These are phyloP conservation scores for Candida jianshihensis DNA, from an alignment of 805 yeast genomes.

Conservation along the genomic window DNA sequence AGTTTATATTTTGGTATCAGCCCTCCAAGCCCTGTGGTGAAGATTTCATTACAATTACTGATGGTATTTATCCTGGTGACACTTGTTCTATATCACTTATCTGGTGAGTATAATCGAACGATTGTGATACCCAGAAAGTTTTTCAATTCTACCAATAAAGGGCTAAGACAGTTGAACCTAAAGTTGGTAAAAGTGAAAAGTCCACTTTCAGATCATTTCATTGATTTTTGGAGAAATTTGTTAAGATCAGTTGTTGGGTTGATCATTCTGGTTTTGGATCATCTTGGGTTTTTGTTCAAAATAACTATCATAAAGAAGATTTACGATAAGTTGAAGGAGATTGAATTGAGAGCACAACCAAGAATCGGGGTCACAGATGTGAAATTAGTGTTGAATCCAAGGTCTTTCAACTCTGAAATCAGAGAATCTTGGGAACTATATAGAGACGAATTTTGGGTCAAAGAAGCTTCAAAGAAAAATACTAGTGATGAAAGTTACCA, in stretches of 20 bases:
- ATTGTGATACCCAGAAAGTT: constrained; percentile 77
- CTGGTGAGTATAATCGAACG: constrained; percentile 86
- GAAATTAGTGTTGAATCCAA: constrained; percentile 71
- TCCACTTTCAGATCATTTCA: constrained; percentile 29
- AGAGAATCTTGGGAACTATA: constrained; percentile 95
- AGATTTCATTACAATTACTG: constrained; percentile 39
- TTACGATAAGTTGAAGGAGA: constrained; percentile 5
- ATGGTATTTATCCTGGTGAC: constrained; percentile 62
- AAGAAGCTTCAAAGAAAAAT: constrained; percentile 70
- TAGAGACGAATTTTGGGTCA: constrained; percentile 87
- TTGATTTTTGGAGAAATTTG: constrained; percentile 27
- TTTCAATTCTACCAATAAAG: constrained; percentile 78
- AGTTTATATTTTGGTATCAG: constrained; percentile 31
- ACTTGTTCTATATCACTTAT: constrained; percentile 66
- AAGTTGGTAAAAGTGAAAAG: constrained; percentile 59
- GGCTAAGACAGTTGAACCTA: constrained; percentile 75
- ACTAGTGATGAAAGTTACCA: no score
- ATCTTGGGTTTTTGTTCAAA: constrained; percentile 10
- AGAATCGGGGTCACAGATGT: constrained; percentile 73
- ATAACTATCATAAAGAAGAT: constrained; percentile 7
- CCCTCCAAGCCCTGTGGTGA: constrained; percentile 33
- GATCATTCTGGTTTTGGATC: constrained; percentile 1
- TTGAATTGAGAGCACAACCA: constrained; percentile 43
- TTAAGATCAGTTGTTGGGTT: constrained; percentile 20
- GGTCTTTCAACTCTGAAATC: constrained; percentile 74